phyloP scores from a whole-genome alignment of 2,329 filamentous ascomycete species.

The Xylaria sp. region DNA sequence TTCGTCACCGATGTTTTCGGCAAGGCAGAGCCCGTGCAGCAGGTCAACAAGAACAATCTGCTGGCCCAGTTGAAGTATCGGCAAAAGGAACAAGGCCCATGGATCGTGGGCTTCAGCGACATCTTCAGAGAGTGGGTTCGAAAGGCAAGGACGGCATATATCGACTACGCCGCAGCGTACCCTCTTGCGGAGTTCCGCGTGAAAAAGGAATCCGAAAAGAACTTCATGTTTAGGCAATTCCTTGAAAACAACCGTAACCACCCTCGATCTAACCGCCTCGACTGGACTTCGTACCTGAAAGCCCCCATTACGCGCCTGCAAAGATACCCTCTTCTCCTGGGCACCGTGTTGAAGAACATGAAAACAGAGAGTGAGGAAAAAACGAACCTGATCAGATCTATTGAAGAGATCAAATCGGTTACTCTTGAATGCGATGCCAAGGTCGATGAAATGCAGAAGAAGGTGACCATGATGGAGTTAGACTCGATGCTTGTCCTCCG shows the following conservation, averaged over 20 bases:
- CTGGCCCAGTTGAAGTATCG: conserved; percentile 94
- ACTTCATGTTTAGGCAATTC: conserved; percentile 84
- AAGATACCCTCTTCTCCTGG: conserved; percentile 81
- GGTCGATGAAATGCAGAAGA: conserved; percentile 89
- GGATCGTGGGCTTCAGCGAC: conserved; percentile 91
- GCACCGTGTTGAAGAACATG: conserved; percentile 84
- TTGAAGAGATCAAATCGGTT: conserved; percentile 88
- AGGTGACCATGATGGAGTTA: conserved; percentile 85
- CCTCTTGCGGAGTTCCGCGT: conserved; percentile 83
- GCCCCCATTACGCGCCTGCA: conserved; percentile 91
- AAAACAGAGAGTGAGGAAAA: conserved; percentile 86
- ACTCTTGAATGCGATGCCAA: conserved; percentile 89
- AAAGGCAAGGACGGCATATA: conserved; percentile 85
- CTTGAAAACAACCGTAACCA: conserved; percentile 79
- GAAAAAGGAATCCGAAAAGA: conserved; percentile 80
- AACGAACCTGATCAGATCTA: conserved; percentile 77
- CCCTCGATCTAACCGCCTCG: conserved; percentile 77
- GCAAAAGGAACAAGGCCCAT: conserved; percentile 95
- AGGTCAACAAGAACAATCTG: conserved; percentile 90
- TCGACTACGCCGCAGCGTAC: conserved; percentile 88
- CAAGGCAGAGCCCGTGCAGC: conserved; percentile 83
- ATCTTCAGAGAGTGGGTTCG: conserved; percentile 98
- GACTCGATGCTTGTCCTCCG: conserved; percentile 81
- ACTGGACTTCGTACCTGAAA: conserved; percentile 94
- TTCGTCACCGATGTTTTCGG: conserved; percentile 90